Evolutionary conservation across 2,329 filamentous ascomycete genomes (phyloP), one percentile per base, ranked within the genome.

Genomic region (Xylaria arbuscula): DNA sequence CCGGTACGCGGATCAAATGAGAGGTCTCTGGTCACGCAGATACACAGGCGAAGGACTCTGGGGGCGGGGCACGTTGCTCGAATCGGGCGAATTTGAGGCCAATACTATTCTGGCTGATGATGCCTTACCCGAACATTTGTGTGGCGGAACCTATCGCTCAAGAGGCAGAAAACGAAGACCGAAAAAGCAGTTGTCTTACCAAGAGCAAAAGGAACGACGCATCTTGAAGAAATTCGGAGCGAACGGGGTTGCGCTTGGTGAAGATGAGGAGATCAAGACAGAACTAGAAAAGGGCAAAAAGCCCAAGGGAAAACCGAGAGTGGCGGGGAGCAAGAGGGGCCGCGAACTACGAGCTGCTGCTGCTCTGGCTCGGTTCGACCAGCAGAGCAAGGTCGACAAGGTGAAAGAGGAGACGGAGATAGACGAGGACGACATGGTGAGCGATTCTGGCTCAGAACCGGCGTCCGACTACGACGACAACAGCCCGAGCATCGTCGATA

Each of bases 1-100:
- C 78, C 81, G 83, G 50, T 96, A 92, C 76, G 90, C 92, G 1
- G 85, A 84, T 9, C 87, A 93, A 64, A 89, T 97, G 87, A 87
- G 89, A 70, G 83, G 73, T 1, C 81, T 97, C 1, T 96, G 93
- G 92, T 79, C 79, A 0, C 87, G 85, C 64, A 84, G 84, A 1
- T 97, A 96, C 76, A 91, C 88, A 0, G 93, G 93, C 2, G 93
- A 97, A 69, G 94, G 93, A 0, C 80, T 97, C 56, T 97, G 93
- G 93, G 93, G 93, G 8, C 83, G 88, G 34, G 93, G 93, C 0
- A 84, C 88, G 47, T 82, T 86, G 7, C 79, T 96, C 53, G 81
- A 83, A 24, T 89, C 86, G 3, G 90, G 89, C 9, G 80, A 83
- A n/a, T 90, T 88, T 76, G 86, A 88, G 72, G 81, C 75, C 50